Percentiles rank a stretch among this genome's conserved stretches.
phyloP scores from a whole-genome alignment of 495 filamentous ascomycete genomes.

The Penicillium odoratum region DNA sequence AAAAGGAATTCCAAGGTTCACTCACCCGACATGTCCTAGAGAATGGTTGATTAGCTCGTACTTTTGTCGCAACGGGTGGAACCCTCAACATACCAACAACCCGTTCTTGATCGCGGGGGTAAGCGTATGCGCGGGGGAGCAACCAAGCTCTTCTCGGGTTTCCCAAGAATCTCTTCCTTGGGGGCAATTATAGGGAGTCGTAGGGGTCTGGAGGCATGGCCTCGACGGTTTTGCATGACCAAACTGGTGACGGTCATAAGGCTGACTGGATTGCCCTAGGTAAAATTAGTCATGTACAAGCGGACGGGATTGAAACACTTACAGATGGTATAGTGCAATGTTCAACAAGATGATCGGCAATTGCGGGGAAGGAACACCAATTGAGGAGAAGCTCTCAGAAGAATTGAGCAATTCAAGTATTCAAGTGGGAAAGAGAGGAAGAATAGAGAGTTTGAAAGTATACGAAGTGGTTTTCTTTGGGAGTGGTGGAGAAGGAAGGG shows the following conservation, averaged over 20 bases:
- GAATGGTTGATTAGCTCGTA: slow-evolving; percentile 12
- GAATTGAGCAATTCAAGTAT: background rate
- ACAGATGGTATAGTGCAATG: slow-evolving; percentile 1
- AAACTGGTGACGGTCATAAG: slow-evolving; percentile 40
- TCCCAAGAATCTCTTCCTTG: slow-evolving; percentile 39
- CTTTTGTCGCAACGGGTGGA: background rate
- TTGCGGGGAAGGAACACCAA: slow-evolving; percentile 8
- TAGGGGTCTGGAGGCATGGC: slow-evolving; percentile 37
- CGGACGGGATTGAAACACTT: slow-evolving; percentile 15
- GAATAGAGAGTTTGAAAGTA: background rate
- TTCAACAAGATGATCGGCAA: background rate
- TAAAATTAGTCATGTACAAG: slow-evolving; percentile 6
- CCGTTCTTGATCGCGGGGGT: slow-evolving; percentile 53
- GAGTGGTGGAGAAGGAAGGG: background rate
- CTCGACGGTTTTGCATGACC: slow-evolving; percentile 39
- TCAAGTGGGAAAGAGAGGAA: slow-evolving; percentile 1
- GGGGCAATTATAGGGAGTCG: slow-evolving; percentile 51
- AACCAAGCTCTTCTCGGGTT: slow-evolving; percentile 29
- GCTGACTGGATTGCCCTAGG: slow-evolving; percentile 16
- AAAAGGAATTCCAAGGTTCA: slow-evolving; percentile 3
- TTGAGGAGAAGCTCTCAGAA: background rate
- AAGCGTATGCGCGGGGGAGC: slow-evolving; percentile 48
- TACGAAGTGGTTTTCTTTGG: slow-evolving; percentile 3
- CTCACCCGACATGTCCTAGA: slow-evolving; percentile 53
- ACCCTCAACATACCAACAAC: slow-evolving; percentile 48